Percentiles rank a stretch among this genome's conserved stretches.
Evolutionary conservation across 73 alveolate species (phyloP).

Genomic region (Blepharisma japonicum): DNA sequence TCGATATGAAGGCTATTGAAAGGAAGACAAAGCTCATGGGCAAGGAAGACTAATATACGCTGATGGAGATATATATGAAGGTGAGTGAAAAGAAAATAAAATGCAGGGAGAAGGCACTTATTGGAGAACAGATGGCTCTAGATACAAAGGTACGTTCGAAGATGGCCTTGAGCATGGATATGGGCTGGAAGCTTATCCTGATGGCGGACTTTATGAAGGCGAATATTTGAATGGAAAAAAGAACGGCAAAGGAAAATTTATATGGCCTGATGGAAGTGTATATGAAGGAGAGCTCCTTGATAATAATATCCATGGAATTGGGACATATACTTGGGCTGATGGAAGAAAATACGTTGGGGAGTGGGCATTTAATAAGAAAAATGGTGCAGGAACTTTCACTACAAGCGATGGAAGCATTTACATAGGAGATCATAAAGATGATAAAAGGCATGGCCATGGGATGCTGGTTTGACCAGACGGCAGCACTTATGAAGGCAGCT

Average conservation of each 20-base stretch:
- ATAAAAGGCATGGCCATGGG: constrained; percentile 28
- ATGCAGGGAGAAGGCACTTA: constrained; percentile 71
- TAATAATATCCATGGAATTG: constrained; percentile 54
- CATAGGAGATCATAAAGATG: constrained; percentile 26
- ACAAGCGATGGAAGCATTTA: constrained; percentile 55
- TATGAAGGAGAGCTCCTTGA: constrained; percentile 64
- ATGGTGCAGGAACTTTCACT: constrained; percentile 45
- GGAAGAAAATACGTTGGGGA: constrained; percentile 57
- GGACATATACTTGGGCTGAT: constrained; percentile 46
- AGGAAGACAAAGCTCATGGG: constrained; percentile 39
- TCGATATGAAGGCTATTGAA: constrained; percentile 45
- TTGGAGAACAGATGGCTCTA: constrained; percentile 39
- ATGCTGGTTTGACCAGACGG: constrained; percentile 32
- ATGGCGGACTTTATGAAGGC: constrained; percentile 49
- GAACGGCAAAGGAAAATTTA: constrained; percentile 65
- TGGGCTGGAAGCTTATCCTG: constrained; percentile 39
- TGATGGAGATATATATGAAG: constrained; percentile 56
- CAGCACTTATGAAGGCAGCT: constrained; percentile 18
- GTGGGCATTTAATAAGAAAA: constrained; percentile 47
- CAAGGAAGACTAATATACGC: constrained; percentile 45
- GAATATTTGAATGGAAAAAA: constrained; percentile 33
- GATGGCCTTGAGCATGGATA: constrained; percentile 30
- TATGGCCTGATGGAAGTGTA: constrained; percentile 71
- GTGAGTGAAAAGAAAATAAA: constrained; percentile 47
- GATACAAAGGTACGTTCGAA: constrained; percentile 51